phyloP scores from a whole-genome alignment of 768 basidiomycete species.

The Phlebiopsis gigantea region DNA sequence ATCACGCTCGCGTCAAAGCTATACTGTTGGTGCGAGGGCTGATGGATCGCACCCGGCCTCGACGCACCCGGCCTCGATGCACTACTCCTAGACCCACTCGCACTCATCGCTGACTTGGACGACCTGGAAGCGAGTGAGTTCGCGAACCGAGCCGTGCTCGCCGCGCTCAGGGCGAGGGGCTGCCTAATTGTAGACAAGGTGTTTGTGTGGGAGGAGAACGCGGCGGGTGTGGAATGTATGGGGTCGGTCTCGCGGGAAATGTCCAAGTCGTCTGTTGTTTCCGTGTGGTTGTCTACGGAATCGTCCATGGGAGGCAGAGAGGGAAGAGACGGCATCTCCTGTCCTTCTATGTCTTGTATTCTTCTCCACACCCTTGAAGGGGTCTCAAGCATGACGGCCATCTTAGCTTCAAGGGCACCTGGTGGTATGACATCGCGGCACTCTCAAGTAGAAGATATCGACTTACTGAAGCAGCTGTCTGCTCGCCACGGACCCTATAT shows the following conservation, averaged over 20 bases:
- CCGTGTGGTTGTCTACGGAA: slow-evolving; percentile 34
- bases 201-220: slow-evolving; percentile 38
- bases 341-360: slow-evolving; percentile 69
- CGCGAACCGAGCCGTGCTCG: slow-evolving; percentile 45
- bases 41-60: neutral
- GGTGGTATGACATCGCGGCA: neutral
- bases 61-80: neutral
- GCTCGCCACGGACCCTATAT: too few relatives aligned
- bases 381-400: slow-evolving; percentile 48
- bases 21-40: slow-evolving; percentile 13
- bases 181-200: slow-evolving; percentile 46
- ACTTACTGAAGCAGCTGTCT: too few relatives aligned
- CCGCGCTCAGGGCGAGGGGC: slow-evolving; percentile 46
- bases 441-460: too few relatives aligned
- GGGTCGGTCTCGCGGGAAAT: slow-evolving; percentile 39
- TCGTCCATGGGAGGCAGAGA: slow-evolving; percentile 71
- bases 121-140: slow-evolving; percentile 46
- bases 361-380: slow-evolving; percentile 83
- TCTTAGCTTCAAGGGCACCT: too few relatives aligned
- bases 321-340: slow-evolving; percentile 79
- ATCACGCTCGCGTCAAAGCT: slow-evolving; percentile 32
- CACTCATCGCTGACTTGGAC: slow-evolving; percentile 21
- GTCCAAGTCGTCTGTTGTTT: slow-evolving; percentile 27
- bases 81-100: slow-evolving; percentile 16
- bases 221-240: slow-evolving; percentile 63